A percentile compares a stretch with the other conserved stretches of the same genome.
Evolutionary conservation across 345 rosid genomes (phyloP).

Genomic region (Theobroma cacao): DNA sequence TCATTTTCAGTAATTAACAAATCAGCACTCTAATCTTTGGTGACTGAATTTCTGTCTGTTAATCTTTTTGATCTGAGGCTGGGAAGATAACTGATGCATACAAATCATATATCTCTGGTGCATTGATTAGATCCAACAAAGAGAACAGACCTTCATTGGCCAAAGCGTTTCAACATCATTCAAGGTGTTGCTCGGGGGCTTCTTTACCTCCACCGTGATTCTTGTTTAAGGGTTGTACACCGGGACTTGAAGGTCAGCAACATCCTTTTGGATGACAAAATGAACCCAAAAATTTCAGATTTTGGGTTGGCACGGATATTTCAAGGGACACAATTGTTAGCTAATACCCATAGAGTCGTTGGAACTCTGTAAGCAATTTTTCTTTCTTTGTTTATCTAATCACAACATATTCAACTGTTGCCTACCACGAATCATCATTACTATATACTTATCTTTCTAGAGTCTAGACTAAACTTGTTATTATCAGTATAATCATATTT

Average conservation of each 20-base stretch:
- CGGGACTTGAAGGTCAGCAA: slow-evolving; percentile 29
- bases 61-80: too few relatives aligned
- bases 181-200: slow-evolving; percentile 32
- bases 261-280: slow-evolving; percentile 21
- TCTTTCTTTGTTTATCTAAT: too few relatives aligned
- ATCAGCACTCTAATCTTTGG: neutral
- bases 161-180: slow-evolving; percentile 16
- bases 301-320: slow-evolving; percentile 32
- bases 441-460: too few relatives aligned
- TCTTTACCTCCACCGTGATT: slow-evolving; percentile 33
- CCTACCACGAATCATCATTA: too few relatives aligned
- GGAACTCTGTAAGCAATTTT: slow-evolving; percentile 26
- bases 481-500: too few relatives aligned
- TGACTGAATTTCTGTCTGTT: neutral
- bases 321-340: slow-evolving; percentile 10
- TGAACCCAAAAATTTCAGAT: slow-evolving; percentile 38
- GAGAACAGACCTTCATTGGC: slow-evolving; percentile 14
- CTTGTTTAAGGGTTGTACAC: slow-evolving; percentile 25
- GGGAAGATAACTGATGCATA: neutral
- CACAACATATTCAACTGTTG: neutral
- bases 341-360: slow-evolving; percentile 18
- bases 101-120: too few relatives aligned
- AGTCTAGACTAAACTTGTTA: too few relatives aligned
- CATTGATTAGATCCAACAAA: slow-evolving; percentile 1
- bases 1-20: too few relatives aligned